Conservation (phyloP, 805 yeast genomes). For the Candida nonsorbophila region DNA sequence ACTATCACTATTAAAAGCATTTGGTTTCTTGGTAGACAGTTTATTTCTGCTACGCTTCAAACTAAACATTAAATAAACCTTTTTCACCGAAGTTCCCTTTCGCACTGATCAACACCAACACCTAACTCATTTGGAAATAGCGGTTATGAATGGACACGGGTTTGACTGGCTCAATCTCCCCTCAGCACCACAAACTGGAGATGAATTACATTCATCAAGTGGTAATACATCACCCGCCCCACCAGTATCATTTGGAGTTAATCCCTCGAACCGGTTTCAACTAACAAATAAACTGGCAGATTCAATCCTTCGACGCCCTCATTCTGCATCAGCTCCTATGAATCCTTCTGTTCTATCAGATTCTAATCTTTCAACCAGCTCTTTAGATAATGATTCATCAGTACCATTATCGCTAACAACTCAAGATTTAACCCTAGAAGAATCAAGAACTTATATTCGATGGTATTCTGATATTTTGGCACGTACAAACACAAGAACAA, state of each 20-base stretch:
- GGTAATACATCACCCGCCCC: slow-evolving; percentile 36
- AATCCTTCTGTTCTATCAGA: not conserved
- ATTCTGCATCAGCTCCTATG: slow-evolving; percentile 1
- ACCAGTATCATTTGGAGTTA: slow-evolving; percentile 45
- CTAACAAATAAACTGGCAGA: slow-evolving; percentile 1
- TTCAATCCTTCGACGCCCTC: not conserved
- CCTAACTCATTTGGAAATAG: slow-evolving; percentile 3
- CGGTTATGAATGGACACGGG: slow-evolving; percentile 29
- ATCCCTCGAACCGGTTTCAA: not conserved
- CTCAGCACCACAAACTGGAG: not conserved
- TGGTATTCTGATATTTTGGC: slow-evolving; percentile 88
- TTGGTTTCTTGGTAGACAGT: not conserved
- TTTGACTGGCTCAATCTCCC: slow-evolving; percentile 49
- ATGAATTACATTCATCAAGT: slow-evolving; percentile 2
- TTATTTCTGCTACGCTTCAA: slow-evolving; percentile 1
- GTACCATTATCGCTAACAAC: slow-evolving; percentile 63
- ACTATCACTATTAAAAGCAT: slow-evolving; percentile 1
- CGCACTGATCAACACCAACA: too few species aligned
- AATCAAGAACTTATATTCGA: slow-evolving; percentile 77
- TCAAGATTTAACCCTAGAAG: slow-evolving; percentile 68
- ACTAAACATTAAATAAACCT: slow-evolving; percentile 5
- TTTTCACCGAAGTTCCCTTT: too few species aligned
- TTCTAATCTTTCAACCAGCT: slow-evolving; percentile 3
- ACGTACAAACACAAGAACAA: slow-evolving; percentile 61
- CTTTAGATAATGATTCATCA: slow-evolving; percentile 25